These are phyloP conservation scores for Cucurbita pepo DNA, from an alignment of 306 rosid species.

Conservation along the genomic window DNA sequence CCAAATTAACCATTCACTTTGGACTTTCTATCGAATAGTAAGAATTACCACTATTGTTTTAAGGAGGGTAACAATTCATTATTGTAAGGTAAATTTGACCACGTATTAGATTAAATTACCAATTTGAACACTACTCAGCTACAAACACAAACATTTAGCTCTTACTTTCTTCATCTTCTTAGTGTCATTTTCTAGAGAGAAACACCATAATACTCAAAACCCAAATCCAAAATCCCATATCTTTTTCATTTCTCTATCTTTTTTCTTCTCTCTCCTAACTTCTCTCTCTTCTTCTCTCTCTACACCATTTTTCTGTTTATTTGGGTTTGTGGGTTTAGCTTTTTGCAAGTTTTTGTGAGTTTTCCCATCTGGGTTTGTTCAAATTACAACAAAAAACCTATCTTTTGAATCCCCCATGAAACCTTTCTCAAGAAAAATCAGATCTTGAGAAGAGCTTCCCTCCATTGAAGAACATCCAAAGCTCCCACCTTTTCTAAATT, in stretches of 20 bases:
- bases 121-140: too few species aligned
- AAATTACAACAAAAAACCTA: not conserved
- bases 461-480: not conserved
- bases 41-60: too few species aligned
- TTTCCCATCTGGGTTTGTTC: not conserved
- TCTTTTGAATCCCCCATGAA: not conserved
- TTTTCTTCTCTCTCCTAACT: not conserved
- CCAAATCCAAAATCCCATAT: not conserved
- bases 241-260: conserved; percentile 8
- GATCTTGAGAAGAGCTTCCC: not conserved
- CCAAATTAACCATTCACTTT: too few species aligned
- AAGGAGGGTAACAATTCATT: too few species aligned
- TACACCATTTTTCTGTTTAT: conserved; percentile 4
- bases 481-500: not conserved
- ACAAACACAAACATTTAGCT: not conserved
- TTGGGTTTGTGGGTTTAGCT: not conserved
- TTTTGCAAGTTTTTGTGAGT: not conserved
- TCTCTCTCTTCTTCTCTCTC: conserved; percentile 13
- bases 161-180: not conserved
- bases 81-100: too few species aligned
- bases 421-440: not conserved
- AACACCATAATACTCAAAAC: conserved; percentile 5
- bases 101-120: too few species aligned
- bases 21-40: too few species aligned
- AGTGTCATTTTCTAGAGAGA: conserved; percentile 61